Conservation (phyloP, 1,284 basidiomycete species). For the Kalmanozyma brasiliensis region DNA sequence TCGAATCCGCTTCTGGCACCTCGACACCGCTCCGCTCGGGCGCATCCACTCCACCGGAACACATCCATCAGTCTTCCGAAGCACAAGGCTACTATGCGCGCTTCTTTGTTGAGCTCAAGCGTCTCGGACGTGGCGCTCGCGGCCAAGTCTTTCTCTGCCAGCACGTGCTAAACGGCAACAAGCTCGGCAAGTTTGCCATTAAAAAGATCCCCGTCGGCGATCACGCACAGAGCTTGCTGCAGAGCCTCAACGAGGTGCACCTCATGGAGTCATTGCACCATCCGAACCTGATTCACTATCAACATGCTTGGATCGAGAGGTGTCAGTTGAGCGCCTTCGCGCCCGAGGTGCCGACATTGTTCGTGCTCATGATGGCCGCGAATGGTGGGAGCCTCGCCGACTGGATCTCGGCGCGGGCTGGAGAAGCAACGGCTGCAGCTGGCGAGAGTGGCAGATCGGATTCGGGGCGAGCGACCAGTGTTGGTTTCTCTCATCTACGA, state of each 20-base stretch:
- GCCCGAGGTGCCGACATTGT: slow-evolving; percentile 61
- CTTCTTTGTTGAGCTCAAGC: slow-evolving; percentile 87
- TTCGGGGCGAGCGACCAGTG: too few relatives aligned
- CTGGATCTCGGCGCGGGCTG: slow-evolving; percentile 56
- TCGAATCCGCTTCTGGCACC: slow-evolving; percentile 24
- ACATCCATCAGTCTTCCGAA: slow-evolving; percentile 42
- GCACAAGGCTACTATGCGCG: slow-evolving; percentile 72
- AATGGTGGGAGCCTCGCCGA: slow-evolving; percentile 66
- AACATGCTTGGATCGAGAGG: slow-evolving; percentile 90
- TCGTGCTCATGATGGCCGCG: slow-evolving; percentile 66
- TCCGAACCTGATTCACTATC: slow-evolving; percentile 91
- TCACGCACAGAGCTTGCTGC: slow-evolving; percentile 46
- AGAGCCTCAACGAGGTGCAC: slow-evolving; percentile 73
- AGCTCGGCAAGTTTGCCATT: slow-evolving; percentile 79
- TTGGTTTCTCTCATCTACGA: too few relatives aligned
- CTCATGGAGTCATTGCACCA: slow-evolving; percentile 86
- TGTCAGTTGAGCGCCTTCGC: slow-evolving; percentile 51
- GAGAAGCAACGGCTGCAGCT: slow-evolving; percentile 10
- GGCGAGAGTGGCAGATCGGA: background rate
- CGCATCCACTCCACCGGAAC: slow-evolving; percentile 22
- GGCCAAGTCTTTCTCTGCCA: slow-evolving; percentile 86
- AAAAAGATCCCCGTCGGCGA: slow-evolving; percentile 95
- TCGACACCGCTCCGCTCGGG: slow-evolving; percentile 18
- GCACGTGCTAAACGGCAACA: slow-evolving; percentile 83
- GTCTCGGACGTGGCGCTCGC: slow-evolving; percentile 89